These are phyloP conservation scores for Corymbia citriodora DNA, from an alignment of 441 rosid species.

Conservation along the genomic window DNA sequence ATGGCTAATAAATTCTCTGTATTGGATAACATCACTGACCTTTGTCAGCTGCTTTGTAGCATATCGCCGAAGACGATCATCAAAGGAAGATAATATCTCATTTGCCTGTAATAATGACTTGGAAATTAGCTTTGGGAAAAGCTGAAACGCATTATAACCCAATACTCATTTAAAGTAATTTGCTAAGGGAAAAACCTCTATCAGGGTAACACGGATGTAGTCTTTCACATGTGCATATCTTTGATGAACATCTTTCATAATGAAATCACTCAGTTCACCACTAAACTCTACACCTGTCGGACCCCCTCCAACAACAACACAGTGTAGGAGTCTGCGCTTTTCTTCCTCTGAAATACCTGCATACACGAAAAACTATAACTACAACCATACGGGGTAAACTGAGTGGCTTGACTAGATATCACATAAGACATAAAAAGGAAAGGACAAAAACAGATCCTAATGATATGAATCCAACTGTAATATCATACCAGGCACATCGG, in stretches of 20 bases:
- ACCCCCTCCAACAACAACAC: conserved; percentile 94
- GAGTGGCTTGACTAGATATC: neutral
- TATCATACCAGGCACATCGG: conserved; percentile 66
- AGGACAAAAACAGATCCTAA: neutral
- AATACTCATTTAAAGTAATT: neutral
- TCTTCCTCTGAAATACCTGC: conserved; percentile 71
- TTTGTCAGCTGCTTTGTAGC: conserved; percentile 82
- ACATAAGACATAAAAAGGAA: neutral
- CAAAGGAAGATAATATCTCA: conserved; percentile 83
- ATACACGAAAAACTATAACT: conserved; percentile 1
- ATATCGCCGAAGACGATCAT: conserved; percentile 75
- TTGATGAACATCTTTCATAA: conserved; percentile 67
- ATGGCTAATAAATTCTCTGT: neutral
- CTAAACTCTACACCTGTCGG: conserved; percentile 95
- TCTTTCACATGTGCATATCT: conserved; percentile 78
- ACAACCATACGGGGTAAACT: neutral
- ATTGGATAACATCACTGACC: conserved; percentile 29
- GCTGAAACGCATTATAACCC: neutral
- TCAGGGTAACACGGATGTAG: conserved; percentile 74
- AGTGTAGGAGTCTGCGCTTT: conserved; percentile 69
- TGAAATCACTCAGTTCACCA: conserved; percentile 91
- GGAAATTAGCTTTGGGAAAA: neutral
- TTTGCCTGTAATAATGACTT: conserved; percentile 46
- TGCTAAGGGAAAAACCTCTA: conserved; percentile 43
- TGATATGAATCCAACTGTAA: neutral